Base-by-base conservation (phyloP, 1,139 yeast genomes). In the Kluyveromyces sp. region DNA sequence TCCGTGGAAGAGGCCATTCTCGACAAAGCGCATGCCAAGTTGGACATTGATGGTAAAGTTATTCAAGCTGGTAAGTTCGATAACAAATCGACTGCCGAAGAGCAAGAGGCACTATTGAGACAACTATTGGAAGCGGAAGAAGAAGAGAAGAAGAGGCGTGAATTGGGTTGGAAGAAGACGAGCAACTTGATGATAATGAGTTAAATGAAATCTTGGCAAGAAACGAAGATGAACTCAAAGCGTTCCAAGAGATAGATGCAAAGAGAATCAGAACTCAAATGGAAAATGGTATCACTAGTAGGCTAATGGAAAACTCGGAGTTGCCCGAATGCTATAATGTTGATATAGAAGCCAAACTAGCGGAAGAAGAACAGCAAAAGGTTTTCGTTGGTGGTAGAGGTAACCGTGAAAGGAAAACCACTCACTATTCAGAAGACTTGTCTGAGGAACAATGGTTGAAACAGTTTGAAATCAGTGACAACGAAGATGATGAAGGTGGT, bases 51-150 rank as follows among this genome's bases (percentile, higher is more conserved):
- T 64, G 95, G 95, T 48, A 83, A 86, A 61, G 94, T 86, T 52
- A 86, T 86, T 62, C 94, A 84, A 64, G 94, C 92, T 3, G 95
- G 94, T 74, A 84, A 84, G 58, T 83, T 84, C 54, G 94, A 83
- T 66, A 83, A 84, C 60, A 83, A 84, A 60, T 83, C 90, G 2
- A 82, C 90, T 3, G 74, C 90, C 0, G 92, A 83, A 64, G 92
- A 84, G 63, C 94, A 84, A 63, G 92, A 84, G 63, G 89, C 88
- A 0, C 72, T 82, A 48, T 72, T 84, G 58, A 74, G 86, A 59
- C 80, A 82, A 25, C 71, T 84, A 49, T 61, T 84, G 40, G 92
- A 83, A 56, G 82, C 81, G 42, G 92, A 84, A 60, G 88, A 83
- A 57, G 78, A 73, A 51, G 77, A 77, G 50, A 74, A 71, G 43